Conservation (phyloP, 345 rosid species). For the Carallia pectinifolia region DNA sequence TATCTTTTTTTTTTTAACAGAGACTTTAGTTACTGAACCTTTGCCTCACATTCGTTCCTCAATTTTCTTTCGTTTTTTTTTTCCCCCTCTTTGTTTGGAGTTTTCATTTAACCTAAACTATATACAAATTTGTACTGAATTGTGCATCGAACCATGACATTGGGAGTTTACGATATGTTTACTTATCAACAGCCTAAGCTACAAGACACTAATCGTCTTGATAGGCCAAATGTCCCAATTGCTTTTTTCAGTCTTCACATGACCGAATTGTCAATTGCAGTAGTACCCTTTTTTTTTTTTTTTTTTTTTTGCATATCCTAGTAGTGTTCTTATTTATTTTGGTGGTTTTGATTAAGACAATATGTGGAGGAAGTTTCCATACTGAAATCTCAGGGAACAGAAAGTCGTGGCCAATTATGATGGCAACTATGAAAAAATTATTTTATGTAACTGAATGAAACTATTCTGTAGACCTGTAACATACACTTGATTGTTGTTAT, state of each 20-base stretch:
- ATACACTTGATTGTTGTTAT: not conserved
- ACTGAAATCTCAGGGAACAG: slow-evolving; percentile 3
- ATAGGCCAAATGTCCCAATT: not conserved
- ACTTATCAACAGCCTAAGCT: too few species aligned
- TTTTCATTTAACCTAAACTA: too few species aligned
- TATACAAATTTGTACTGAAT: too few species aligned
- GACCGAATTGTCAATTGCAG: not conserved
- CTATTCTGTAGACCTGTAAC: not conserved
- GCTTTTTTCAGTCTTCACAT: not conserved
- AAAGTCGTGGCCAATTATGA: slow-evolving; percentile 7
- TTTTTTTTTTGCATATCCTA: not conserved
- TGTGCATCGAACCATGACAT: too few species aligned
- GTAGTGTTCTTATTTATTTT: slow-evolving; percentile 2
- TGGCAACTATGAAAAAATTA: not conserved
- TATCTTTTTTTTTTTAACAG: too few species aligned
- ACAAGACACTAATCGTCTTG: too few species aligned
- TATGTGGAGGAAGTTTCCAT: slow-evolving; percentile 11
- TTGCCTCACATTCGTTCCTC: too few species aligned
- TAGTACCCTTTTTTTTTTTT: not conserved
- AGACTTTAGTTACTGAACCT: too few species aligned
- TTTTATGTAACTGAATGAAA: not conserved
- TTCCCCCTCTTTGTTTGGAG: too few species aligned
- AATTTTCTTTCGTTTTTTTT: too few species aligned
- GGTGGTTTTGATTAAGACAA: slow-evolving; percentile 2
- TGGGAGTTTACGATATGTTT: too few species aligned